Conservation (phyloP, 345 rosid species). For the Alliaria petiolata region DNA sequence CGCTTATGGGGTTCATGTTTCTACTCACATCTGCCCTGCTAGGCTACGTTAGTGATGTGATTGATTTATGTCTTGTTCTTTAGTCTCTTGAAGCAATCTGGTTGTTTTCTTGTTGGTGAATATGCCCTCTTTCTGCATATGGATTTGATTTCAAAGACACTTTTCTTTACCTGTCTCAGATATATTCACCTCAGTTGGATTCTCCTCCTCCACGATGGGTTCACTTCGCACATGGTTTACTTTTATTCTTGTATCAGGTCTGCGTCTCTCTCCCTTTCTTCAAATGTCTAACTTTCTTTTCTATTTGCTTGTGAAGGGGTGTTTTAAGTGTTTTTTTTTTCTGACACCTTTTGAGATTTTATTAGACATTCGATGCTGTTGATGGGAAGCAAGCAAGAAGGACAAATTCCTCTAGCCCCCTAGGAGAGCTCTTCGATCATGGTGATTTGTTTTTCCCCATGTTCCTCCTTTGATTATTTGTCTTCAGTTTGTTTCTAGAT, state of each 20-base stretch:
- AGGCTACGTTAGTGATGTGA: slow-evolving; percentile 67
- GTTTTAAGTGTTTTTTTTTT: not conserved
- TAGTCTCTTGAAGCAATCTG: not conserved
- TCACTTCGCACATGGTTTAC: slow-evolving; percentile 89
- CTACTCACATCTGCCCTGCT: slow-evolving; percentile 75
- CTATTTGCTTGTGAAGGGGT: not conserved
- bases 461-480: not conserved
- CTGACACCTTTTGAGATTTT: not conserved
- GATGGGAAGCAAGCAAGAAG: slow-evolving; percentile 99
- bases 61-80: slow-evolving; percentile 13
- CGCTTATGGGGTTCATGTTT: slow-evolving; percentile 90
- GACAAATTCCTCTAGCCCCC: slow-evolving; percentile 88
- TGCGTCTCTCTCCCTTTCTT: slow-evolving; percentile 9
- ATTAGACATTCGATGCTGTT: slow-evolving; percentile 95
- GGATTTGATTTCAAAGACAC: not conserved
- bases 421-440: slow-evolving; percentile 95
- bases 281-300: not conserved
- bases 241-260: slow-evolving; percentile 95
- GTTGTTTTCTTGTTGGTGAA: not conserved
- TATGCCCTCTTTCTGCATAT: not conserved
- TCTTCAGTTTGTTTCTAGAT: slow-evolving; percentile 7
- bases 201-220: slow-evolving; percentile 98
- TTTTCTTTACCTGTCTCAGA: slow-evolving; percentile 25
- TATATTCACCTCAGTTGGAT: slow-evolving; percentile 55
- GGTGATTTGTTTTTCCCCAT: slow-evolving; percentile 42